These are phyloP conservation scores for Candida pseudoviswanathii DNA, from an alignment of 1,139 yeast species.

Conservation along the genomic window DNA sequence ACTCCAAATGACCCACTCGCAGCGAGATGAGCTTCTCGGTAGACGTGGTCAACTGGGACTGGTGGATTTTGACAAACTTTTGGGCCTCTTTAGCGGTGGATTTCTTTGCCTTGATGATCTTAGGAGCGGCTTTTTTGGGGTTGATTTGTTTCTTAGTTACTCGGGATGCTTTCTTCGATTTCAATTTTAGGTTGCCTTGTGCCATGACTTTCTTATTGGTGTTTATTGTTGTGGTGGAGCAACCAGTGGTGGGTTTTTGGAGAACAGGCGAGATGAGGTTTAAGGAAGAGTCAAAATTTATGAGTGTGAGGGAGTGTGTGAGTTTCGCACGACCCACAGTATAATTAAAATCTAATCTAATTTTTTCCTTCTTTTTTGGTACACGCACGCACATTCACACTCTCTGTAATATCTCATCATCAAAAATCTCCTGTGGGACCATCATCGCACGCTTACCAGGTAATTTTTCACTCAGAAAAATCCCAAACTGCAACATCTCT, in stretches of 20 bases:
- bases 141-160: conserved; percentile 56
- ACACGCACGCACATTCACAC: not conserved
- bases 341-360: too few species aligned
- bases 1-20: conserved; percentile 93
- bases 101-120: conserved; percentile 70
- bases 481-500: not conserved
- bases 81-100: conserved; percentile 45
- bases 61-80: conserved; percentile 62
- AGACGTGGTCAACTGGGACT: conserved; percentile 63
- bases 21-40: conserved; percentile 88
- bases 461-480: not conserved
- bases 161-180: conserved; percentile 49
- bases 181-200: conserved; percentile 56
- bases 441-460: not conserved
- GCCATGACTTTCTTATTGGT: conserved; percentile 41
- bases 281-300: conserved; percentile 5
- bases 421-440: not conserved
- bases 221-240: not conserved
- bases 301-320: not conserved
- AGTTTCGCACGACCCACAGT: too few species aligned
- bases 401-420: not conserved
- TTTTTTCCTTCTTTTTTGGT: not conserved
- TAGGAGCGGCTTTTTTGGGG: conserved; percentile 72
- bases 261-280: not conserved
- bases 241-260: conserved; percentile 9